A percentile compares a stretch with the other conserved stretches of the same genome.
phyloP scores from a whole-genome alignment of 495 filamentous ascomycete species.

The Extremus antarcticus region DNA sequence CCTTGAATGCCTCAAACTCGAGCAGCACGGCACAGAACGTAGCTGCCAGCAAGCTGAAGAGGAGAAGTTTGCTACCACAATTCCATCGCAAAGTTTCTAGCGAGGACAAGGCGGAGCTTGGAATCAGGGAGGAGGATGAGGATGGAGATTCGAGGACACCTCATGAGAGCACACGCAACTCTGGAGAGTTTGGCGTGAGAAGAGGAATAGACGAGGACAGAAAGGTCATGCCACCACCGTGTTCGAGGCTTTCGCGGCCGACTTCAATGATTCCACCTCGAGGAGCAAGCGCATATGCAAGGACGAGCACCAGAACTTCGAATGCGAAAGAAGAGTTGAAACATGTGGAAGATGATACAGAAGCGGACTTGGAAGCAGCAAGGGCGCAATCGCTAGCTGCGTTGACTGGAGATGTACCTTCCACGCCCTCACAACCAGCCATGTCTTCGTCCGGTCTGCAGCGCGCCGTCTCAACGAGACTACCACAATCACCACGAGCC shows the following conservation, averaged over 20 bases:
- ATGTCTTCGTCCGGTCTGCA: constrained; percentile 1
- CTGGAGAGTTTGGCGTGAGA: neutral
- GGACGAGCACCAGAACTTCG: neutral
- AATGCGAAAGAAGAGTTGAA: neutral
- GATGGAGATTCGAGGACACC: neutral
- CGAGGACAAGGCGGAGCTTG: neutral
- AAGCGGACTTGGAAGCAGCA: neutral
- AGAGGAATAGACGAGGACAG: constrained; percentile 12
- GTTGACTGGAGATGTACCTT: constrained; percentile 3
- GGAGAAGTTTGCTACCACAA: constrained; percentile 17
- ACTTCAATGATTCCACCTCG: constrained; percentile 6
- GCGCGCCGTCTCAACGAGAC: constrained; percentile 11
- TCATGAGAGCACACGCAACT: neutral
- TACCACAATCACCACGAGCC: constrained; percentile 6
- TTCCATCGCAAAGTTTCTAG: constrained; percentile 9
- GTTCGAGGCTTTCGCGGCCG: constrained; percentile 8
- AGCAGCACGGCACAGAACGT: too few relatives aligned
- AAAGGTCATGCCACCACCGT: constrained; percentile 14
- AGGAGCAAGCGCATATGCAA: neutral
- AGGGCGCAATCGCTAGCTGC: constrained; percentile 16
- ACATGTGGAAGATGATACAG: neutral
- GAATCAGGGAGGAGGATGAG: constrained; percentile 5
- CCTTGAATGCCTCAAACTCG: too few relatives aligned
- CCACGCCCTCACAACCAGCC: neutral
- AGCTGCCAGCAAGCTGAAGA: constrained; percentile 6